Base-by-base conservation (phyloP, 2,329 filamentous ascomycete species). In the Penicillium sp. region DNA sequence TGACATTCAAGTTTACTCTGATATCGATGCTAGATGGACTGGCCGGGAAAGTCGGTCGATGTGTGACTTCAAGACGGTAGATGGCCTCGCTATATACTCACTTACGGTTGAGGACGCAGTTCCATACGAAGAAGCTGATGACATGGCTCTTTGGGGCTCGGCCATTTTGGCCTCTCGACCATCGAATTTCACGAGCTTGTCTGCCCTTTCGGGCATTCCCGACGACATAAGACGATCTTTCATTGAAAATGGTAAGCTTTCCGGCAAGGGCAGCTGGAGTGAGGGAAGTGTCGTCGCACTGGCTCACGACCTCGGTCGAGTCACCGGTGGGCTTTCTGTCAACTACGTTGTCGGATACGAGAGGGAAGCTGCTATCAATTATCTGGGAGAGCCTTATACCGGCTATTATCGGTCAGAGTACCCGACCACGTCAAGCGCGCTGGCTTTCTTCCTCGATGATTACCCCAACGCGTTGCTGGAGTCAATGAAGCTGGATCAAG, bases 1-100 rank as follows among this genome's bases (percentile, higher is more conserved):
- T 39, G 56, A 62, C 9, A 66, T 79, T 13, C 75, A 79, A 49
- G 59, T 78, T 3, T 77, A 75, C 54, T 74, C 72, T 1, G 73
- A 75, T 54, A 77, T 79, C 27, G 77, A 79, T 56, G 73, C 72
- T 18, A 71, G 71, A 44, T 79, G 76, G 75, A 69, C 73, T n/a
- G 77, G 76, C 10, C 65, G 64, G 18, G 62, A 66, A 42, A 56
- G 56, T 29, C 64, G 54, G 11, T 66, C 67, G 10, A 54, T 54
- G 13, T 49, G 64, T 13, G 55, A 49, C n/a, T 69, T 71, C 42
- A 57, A 67, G 22, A 55, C 62, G 43, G 56, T 27, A 60, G 65
- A 16, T 47, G 61, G 36, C 63, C 71, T 29, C 53, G 55, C 63
- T 4, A 58, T 76, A 42, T 76, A 71, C 49, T 63, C 67, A 7